Base-by-base conservation (phyloP, 441 rosid species). In the Mallotus japonicus region DNA sequence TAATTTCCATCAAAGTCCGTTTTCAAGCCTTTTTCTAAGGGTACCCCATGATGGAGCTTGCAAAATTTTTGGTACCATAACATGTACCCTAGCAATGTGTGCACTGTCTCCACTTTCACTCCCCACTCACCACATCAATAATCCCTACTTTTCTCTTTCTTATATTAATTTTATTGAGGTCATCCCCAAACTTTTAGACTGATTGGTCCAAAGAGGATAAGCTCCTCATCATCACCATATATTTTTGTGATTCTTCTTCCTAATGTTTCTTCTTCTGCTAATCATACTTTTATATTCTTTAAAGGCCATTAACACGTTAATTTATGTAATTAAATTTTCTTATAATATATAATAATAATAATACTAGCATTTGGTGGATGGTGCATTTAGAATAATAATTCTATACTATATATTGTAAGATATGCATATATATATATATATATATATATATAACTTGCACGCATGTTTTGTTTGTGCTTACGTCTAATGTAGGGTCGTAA, bases 181-280 rank as follows among this genome's bases (percentile, higher is more conserved):
- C 68, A 32, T 72, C 68, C 12, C 34, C 34, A 24, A 32, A 66
- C n/a, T 34, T 59, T 54, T 51, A 50, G 3, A 5, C 46, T 71
- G 68, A 80, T 86, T 82, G 89, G 87, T 58, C 70, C 74, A 67
- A 77, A 73, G 59, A 72, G 87, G 89, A 86, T 84, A 84, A 81
- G 83, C 72, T 82, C 75, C 58, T 76, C 76, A 54, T 67, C 79
- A 70, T 75, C 37, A n/a, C 49, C 69, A 40, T 64, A 63, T 14
- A 54, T 16, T 62, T 7, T 20, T 19, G 13, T 44, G 13, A 59
- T 47, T 70, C 70, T 62, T 72, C 40, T 34, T 34, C 40, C 17
- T n/a, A 54, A 11, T 59, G 70, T 75, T 77, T 75, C 75, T 62
- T 64, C 69, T 76, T 65, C 57, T 44, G 28, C 75, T 75, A 62